Base-by-base conservation (phyloP, 805 yeast species). In the Martiniozyma abietophila region DNA sequence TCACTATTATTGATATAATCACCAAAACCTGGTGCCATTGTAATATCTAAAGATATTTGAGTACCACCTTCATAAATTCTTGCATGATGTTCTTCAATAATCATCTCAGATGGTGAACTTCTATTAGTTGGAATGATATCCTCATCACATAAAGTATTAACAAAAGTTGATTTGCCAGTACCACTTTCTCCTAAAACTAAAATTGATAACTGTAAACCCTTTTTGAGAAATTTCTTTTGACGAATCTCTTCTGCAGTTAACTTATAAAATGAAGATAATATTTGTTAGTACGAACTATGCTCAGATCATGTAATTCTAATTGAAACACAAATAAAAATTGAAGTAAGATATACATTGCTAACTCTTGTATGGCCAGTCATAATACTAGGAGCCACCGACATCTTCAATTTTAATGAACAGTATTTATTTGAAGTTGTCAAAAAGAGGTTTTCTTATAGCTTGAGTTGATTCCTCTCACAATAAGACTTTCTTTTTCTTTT, bases 71-170 rank as follows among this genome's bases (percentile, higher is more conserved):
- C 65, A 20, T 49, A 44, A n/a, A 69, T 51, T n/a, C 40, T 44
- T 7, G 59, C 57, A 4, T 53, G 47, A 29, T 45, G 47, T 46
- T 44, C 59, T 54, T 62, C 53, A 48, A 53, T 43, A 5, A 43
- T 19, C 19, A 54, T 19, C 17, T 49, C 52, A 4, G 47, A 43
- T 0, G 46, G 60, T 39, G 39, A 69, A 59, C 51, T 62, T 50
- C 53, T 44, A 53, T 58, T 56, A 47, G 63, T 30, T 59, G 63
- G 50, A 51, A 67, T 69, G 45, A 56, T 46, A 50, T 60, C 58
- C 42, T 59, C 50, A 58, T 80, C 79, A 50, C 85, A 81, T 43
- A 88, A 64, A 9, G 92, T 75, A 62, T 88, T 84, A 46, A 86
- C 60, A 46, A 86, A 83, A 1, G 88, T 75, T 3, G 85, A 69